These are phyloP conservation scores for Jasminum sambac DNA, from an alignment of 257 asterid genomes.

Conservation along the genomic window DNA sequence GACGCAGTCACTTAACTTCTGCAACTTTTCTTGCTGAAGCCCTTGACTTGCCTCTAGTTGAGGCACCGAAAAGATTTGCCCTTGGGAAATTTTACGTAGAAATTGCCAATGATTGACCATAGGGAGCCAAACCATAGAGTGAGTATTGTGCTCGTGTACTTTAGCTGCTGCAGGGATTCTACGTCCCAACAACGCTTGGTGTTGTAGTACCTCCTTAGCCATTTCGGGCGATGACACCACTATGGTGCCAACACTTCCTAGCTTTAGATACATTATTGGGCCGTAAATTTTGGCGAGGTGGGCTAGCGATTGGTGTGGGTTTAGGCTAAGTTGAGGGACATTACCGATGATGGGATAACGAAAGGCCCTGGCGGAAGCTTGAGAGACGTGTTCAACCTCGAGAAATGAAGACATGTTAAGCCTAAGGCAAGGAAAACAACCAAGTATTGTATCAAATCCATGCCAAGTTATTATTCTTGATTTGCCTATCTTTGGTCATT, in stretches of 20 bases:
- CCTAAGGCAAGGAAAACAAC: no score
- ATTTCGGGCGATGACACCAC: slow-evolving; percentile 1
- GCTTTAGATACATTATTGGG: slow-evolving; percentile 14
- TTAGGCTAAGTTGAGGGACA: slow-evolving; percentile 2
- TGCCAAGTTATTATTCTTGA: no score
- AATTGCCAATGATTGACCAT: not conserved
- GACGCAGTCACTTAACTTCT: not conserved
- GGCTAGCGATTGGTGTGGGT: slow-evolving; percentile 9
- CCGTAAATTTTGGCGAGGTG: slow-evolving; percentile 10
- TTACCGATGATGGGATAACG: slow-evolving; percentile 8
- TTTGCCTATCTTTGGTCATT: no score
- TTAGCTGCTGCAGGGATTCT: not conserved
- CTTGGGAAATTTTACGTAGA: not conserved
- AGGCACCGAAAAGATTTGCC: not conserved
- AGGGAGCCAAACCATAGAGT: slow-evolving; percentile 6
- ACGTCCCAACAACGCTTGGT: not conserved
- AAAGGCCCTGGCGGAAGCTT: no score
- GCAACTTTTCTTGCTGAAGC: slow-evolving; percentile 1
- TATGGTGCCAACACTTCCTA: not conserved
- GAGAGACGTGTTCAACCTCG: no score
- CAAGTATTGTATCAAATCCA: no score
- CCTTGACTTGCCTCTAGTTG: slow-evolving; percentile 16
- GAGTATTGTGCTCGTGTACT: not conserved
- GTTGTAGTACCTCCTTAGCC: slow-evolving; percentile 11
- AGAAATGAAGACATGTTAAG: no score